Evolutionary conservation across 179 eudicot species (phyloP).

Genomic region (Drosera spatulata): DNA sequence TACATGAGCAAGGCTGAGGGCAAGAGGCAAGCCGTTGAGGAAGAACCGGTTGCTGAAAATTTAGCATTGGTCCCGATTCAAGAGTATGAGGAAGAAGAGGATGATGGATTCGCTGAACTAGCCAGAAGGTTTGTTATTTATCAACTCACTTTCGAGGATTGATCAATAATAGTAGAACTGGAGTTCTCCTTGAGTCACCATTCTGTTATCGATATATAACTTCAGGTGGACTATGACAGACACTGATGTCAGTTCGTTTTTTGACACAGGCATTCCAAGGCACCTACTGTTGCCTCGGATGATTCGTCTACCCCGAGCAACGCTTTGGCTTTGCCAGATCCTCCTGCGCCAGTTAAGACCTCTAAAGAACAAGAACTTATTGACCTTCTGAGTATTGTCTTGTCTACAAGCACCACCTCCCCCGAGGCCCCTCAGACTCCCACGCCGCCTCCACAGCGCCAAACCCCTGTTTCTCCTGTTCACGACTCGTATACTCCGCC

Average conservation of each 20-base stretch:
- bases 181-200: not conserved
- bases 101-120: slow-evolving; percentile 69
- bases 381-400: slow-evolving; percentile 70
- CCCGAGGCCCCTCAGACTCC: slow-evolving; percentile 32
- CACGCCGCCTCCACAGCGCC: slow-evolving; percentile 23
- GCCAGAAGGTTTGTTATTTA: slow-evolving; percentile 48
- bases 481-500: not conserved
- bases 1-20: slow-evolving; percentile 12
- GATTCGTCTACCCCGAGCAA: slow-evolving; percentile 19
- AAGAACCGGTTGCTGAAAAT: not conserved
- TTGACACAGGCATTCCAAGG: slow-evolving; percentile 15
- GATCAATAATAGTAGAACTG: not conserved
- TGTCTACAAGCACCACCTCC: slow-evolving; percentile 22
- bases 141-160: not conserved
- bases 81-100: slow-evolving; percentile 59
- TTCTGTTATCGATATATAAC: too few species aligned
- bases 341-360: slow-evolving; percentile 35
- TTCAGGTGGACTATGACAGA: not conserved
- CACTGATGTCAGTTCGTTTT: slow-evolving; percentile 1
- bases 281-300: slow-evolving; percentile 24
- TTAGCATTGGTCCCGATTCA: not conserved
- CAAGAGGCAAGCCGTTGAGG: slow-evolving; percentile 18
- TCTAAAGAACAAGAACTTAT: slow-evolving; percentile 64
- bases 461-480: not conserved
- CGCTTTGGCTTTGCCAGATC: slow-evolving; percentile 47